Base-by-base conservation (phyloP, 1,139 yeast species). In the Kluyveromyces sp. region DNA sequence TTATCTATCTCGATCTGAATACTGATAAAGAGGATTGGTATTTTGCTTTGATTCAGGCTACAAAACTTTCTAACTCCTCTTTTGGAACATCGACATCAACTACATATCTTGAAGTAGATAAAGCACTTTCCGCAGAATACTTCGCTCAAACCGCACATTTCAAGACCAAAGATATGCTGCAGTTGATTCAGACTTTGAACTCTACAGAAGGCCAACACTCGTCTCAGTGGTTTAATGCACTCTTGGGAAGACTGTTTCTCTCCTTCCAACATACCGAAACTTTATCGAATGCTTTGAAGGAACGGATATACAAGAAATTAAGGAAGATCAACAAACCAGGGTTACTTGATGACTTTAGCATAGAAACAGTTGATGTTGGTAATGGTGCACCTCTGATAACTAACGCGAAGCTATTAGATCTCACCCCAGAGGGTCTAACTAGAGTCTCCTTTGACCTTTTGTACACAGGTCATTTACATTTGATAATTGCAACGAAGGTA, bases 21-120 rank as follows among this genome's bases (percentile, higher is more conserved):
- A 75, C 75, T 45, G 90, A 83, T 41, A 90, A 92, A 60, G 98
- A 90, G 63, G 96, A 89, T 61, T 83, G 96, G 86, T 90, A 90
- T 63, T 88, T 88, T 65, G 80, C 87, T 1, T 70, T 90, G 48
- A 73, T 90, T n/a, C 70, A 81, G 48, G 92, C 94, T 1, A 78
- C 94, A 0, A 83, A 83, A 52, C 59, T 62, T 26, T 54, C 50
- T 29, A n/a, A 34, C 4, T 73, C 75, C 42, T 10, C 34, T 15
- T 15, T 15, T 10, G 15, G 34, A 33, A 30, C 8, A 7, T 81
- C 89, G 3, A 58, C 70, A 1, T 50, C 77, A 0, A 73, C 78
- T 65, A 97, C 97, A 0, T 75, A 76, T 48, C 5, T 28, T 3
- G 33, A 34, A 7, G 29, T 31, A 21, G 33, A 27, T 6, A 31